Percentiles rank a stretch among this genome's conserved stretches.
Evolutionary conservation across 495 filamentous ascomycete species (phyloP).

Genomic region (Penicillium macrosclerotiorum): DNA sequence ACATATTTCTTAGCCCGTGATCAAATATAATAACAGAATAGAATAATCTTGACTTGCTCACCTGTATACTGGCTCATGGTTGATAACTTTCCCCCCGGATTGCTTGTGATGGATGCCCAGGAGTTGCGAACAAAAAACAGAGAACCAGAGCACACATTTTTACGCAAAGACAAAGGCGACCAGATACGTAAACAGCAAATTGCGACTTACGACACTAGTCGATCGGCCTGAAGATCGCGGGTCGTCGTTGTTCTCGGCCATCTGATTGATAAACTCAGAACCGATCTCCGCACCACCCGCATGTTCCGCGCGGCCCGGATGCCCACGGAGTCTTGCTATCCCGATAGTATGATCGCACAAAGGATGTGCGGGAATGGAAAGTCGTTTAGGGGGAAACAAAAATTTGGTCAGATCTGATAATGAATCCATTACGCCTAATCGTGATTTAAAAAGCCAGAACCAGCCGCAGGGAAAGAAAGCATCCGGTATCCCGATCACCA

Average conservation of each 20-base stretch:
- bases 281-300: constrained; percentile 5
- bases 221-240: not conserved
- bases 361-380: not conserved
- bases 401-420: not conserved
- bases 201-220: not conserved
- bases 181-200: not conserved
- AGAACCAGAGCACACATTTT: not conserved
- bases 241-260: not conserved
- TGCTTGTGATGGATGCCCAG: not conserved
- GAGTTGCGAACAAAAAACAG: not conserved
- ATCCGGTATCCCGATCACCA: not conserved
- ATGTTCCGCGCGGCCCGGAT: constrained; percentile 13
- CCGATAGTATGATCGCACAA: not conserved
- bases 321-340: not conserved
- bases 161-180: not conserved
- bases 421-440: not conserved
- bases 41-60: not conserved
- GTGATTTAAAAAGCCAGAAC: not conserved
- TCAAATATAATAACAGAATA: not conserved
- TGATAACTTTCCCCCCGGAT: not conserved
- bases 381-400: not conserved
- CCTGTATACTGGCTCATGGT: not conserved
- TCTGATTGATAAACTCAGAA: constrained; percentile 12
- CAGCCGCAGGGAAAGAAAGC: not conserved
- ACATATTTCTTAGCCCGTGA: not conserved